Evolutionary conservation across 805 yeast genomes (phyloP).

Genomic region (Ogataea ganodermae): DNA sequence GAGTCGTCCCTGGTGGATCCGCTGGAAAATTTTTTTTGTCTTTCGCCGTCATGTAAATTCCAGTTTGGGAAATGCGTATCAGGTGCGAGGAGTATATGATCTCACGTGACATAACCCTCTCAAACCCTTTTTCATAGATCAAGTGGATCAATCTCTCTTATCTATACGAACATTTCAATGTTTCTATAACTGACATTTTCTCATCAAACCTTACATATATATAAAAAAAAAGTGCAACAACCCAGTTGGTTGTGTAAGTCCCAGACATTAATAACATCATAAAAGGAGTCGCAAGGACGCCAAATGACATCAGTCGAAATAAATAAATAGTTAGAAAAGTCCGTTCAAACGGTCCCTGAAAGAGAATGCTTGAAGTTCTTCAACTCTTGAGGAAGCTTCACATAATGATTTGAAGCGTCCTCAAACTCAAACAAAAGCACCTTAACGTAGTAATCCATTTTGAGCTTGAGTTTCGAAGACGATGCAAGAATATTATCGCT

Average conservation of each 20-base stretch:
- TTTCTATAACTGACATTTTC: constrained; percentile 1
- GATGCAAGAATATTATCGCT: background rate
- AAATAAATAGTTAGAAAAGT: constrained; percentile 4
- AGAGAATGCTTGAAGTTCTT: constrained; percentile 27
- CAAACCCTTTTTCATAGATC: too few species aligned
- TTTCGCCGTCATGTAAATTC: background rate
- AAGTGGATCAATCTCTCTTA: too few species aligned
- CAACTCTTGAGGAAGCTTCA: constrained; percentile 35
- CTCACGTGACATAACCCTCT: background rate
- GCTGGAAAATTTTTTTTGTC: background rate
- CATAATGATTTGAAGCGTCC: constrained; percentile 38
- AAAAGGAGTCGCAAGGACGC: background rate
- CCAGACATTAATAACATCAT: constrained; percentile 3
- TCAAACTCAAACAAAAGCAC: constrained; percentile 37
- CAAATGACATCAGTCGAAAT: background rate
- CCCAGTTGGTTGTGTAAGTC: background rate
- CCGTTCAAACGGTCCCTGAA: constrained; percentile 2
- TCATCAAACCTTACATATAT: background rate
- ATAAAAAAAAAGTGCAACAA: background rate
- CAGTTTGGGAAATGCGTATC: background rate
- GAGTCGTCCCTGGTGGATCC: too few species aligned
- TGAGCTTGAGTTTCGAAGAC: constrained; percentile 20
- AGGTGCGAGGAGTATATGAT: background rate
- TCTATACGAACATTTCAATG: background rate
- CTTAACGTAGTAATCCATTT: constrained; percentile 31